phyloP scores from a whole-genome alignment of 371 early-diverging fungal genomes.

The Syncephalastrum racemosum region DNA sequence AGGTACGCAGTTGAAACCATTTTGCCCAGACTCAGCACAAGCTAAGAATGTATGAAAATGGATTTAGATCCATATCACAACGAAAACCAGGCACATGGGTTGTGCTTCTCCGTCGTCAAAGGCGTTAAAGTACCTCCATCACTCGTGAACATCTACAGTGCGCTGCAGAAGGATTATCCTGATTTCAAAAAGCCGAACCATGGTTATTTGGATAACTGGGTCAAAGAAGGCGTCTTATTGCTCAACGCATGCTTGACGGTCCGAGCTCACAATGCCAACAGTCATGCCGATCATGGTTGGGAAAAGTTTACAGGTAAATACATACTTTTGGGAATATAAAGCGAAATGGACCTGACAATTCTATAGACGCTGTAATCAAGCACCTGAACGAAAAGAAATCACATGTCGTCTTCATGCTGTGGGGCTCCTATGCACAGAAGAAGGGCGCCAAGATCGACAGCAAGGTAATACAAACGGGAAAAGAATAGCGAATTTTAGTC shows the following conservation, averaged over 20 bases:
- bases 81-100: slow-evolving; percentile 89
- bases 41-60: slow-evolving; percentile 3
- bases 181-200: slow-evolving; percentile 63
- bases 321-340: background rate
- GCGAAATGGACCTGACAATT: background rate
- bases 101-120: slow-evolving; percentile 85
- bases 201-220: slow-evolving; percentile 79
- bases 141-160: slow-evolving; percentile 92
- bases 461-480: slow-evolving; percentile 35
- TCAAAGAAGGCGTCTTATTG: slow-evolving; percentile 92
- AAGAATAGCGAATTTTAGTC: background rate
- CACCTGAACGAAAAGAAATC: slow-evolving; percentile 63
- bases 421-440: slow-evolving; percentile 92
- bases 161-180: slow-evolving; percentile 70
- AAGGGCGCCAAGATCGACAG: slow-evolving; percentile 63
- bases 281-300: slow-evolving; percentile 94
- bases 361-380: slow-evolving; percentile 73
- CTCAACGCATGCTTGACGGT: slow-evolving; percentile 96
- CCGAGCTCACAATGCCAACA: slow-evolving; percentile 76
- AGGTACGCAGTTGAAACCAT: slow-evolving; percentile 41
- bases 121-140: slow-evolving; percentile 87
- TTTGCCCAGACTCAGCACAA: too few species aligned
- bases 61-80: slow-evolving; percentile 95
- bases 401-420: slow-evolving; percentile 94
- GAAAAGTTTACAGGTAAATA: slow-evolving; percentile 77